A percentile compares a stretch with the other conserved stretches of the same genome.
Evolutionary conservation across 495 filamentous ascomycete genomes (phyloP).

Genomic region (Xylaria telfairii): DNA sequence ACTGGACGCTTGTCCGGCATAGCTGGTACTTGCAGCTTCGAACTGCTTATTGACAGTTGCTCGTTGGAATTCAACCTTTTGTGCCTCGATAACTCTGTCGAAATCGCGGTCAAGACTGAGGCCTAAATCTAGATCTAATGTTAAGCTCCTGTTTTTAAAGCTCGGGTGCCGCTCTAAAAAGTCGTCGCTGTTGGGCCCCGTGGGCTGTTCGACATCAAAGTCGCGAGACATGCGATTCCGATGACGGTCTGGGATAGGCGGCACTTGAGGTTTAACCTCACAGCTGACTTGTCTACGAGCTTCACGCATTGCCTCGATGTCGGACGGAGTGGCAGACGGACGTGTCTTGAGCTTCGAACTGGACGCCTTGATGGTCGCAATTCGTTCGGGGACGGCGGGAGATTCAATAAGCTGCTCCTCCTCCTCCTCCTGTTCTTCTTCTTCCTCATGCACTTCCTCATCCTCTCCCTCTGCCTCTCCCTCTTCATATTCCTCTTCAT

Average conservation of each 20-base stretch:
- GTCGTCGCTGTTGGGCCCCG: slow-evolving; percentile 38
- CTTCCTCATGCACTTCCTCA: slow-evolving; percentile 29
- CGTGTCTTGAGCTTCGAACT: slow-evolving; percentile 89
- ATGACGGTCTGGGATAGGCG: slow-evolving; percentile 67
- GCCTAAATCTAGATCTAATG: slow-evolving; percentile 80
- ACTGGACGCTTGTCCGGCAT: slow-evolving; percentile 33
- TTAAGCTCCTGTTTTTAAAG: slow-evolving; percentile 63
- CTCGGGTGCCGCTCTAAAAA: slow-evolving; percentile 59
- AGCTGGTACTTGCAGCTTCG: slow-evolving; percentile 20
- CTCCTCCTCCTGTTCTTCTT: slow-evolving; percentile 34
- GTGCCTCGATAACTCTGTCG: slow-evolving; percentile 91
- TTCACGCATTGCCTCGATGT: slow-evolving; percentile 86
- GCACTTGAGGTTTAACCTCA: slow-evolving; percentile 60
- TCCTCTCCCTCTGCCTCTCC: slow-evolving; percentile 34
- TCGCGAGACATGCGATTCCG: slow-evolving; percentile 57
- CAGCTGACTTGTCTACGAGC: slow-evolving; percentile 84
- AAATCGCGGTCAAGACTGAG: slow-evolving; percentile 91
- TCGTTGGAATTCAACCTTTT: slow-evolving; percentile 84
- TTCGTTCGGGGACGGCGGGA: slow-evolving; percentile 74
- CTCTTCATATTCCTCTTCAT: slow-evolving; percentile 32
- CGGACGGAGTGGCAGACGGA: slow-evolving; percentile 83
- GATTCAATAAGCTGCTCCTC: slow-evolving; percentile 52
- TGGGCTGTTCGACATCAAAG: slow-evolving; percentile 42
- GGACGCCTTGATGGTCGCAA: slow-evolving; percentile 86
- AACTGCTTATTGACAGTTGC: slow-evolving; percentile 42